Conservation (phyloP, 2,329 filamentous ascomycete genomes). For the Microdochium paspali region DNA sequence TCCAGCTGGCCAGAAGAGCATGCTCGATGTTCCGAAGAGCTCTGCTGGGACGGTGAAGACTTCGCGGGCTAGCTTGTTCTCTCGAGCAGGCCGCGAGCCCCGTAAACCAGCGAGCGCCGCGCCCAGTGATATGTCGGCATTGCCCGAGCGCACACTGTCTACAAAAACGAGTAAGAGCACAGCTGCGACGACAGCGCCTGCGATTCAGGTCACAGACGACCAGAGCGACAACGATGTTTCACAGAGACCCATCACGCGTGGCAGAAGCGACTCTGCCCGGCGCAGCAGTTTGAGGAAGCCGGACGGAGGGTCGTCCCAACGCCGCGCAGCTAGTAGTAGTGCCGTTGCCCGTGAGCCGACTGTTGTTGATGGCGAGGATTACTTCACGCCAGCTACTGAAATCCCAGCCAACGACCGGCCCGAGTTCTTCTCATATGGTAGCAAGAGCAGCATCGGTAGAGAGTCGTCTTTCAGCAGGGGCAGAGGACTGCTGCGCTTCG, state of each 20-base stretch:
- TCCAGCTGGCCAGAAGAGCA: slow-evolving; percentile 20
- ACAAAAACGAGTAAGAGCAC: slow-evolving; percentile 31
- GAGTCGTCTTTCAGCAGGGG: slow-evolving; percentile 31
- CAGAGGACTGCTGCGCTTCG: slow-evolving; percentile 32
- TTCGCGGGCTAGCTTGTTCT: slow-evolving; percentile 67
- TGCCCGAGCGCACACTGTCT: slow-evolving; percentile 29
- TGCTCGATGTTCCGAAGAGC: slow-evolving; percentile 53
- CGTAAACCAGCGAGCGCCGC: slow-evolving; percentile 26
- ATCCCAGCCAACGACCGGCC: slow-evolving; percentile 20
- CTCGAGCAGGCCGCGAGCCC: slow-evolving; percentile 32
- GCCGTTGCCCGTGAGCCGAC: slow-evolving; percentile 27
- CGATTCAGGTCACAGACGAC: slow-evolving; percentile 70
- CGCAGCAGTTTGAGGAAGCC: slow-evolving; percentile 44
- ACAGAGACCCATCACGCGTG: slow-evolving; percentile 25
- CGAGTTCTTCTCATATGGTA: slow-evolving; percentile 34
- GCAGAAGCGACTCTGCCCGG: slow-evolving; percentile 34
- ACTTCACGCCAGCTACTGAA: slow-evolving; percentile 38
- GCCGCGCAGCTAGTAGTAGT: slow-evolving; percentile 32
- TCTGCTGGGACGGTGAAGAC: slow-evolving; percentile 63
- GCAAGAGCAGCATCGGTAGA: slow-evolving; percentile 27
- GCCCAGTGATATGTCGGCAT: slow-evolving; percentile 16
- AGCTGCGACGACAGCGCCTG: slow-evolving; percentile 53
- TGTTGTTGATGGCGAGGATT: slow-evolving; percentile 39
- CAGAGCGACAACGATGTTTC: slow-evolving; percentile 31
- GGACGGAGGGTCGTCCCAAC: slow-evolving; percentile 38